Conservation (phyloP, 805 yeast species). For the Saccharomycopsis schoenii region DNA sequence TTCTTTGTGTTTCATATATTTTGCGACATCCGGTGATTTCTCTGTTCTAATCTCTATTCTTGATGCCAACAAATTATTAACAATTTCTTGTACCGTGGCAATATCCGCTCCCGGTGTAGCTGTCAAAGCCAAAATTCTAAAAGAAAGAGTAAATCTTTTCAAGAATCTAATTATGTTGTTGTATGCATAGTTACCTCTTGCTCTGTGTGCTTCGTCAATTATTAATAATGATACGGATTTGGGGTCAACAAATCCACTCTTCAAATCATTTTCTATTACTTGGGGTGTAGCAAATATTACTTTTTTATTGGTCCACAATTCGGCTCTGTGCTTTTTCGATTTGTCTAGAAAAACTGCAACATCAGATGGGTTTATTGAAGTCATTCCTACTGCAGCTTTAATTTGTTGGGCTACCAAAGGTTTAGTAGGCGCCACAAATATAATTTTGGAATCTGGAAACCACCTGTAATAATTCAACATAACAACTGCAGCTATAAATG, state of each 20-base stretch:
- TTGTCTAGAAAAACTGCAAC: slow-evolving; percentile 70
- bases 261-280: slow-evolving; percentile 84
- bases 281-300: slow-evolving; percentile 96
- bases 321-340: slow-evolving; percentile 50
- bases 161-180: slow-evolving; percentile 68
- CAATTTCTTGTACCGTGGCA: slow-evolving; percentile 80
- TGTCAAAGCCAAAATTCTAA: slow-evolving; percentile 75
- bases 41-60: slow-evolving; percentile 82
- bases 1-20: slow-evolving; percentile 62
- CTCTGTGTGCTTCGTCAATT: slow-evolving; percentile 93
- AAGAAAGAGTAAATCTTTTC: slow-evolving; percentile 51
- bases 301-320: slow-evolving; percentile 67
- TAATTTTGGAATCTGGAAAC: slow-evolving; percentile 69
- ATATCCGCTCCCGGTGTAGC: slow-evolving; percentile 93
- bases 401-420: slow-evolving; percentile 96
- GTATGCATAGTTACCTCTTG: slow-evolving; percentile 85
- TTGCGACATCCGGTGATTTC: slow-evolving; percentile 65
- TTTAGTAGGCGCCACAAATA: slow-evolving; percentile 94
- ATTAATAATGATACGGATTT: slow-evolving; percentile 65
- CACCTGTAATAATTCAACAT: slow-evolving; percentile 85
- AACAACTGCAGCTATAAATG: slow-evolving; percentile 89
- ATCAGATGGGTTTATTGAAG: slow-evolving; percentile 69
- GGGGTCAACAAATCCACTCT: slow-evolving; percentile 67
- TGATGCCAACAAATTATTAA: slow-evolving; percentile 63
- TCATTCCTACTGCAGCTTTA: slow-evolving; percentile 78